Evolutionary conservation across 768 basidiomycete species (phyloP).

Genomic region (Serpula lacrymans): DNA sequence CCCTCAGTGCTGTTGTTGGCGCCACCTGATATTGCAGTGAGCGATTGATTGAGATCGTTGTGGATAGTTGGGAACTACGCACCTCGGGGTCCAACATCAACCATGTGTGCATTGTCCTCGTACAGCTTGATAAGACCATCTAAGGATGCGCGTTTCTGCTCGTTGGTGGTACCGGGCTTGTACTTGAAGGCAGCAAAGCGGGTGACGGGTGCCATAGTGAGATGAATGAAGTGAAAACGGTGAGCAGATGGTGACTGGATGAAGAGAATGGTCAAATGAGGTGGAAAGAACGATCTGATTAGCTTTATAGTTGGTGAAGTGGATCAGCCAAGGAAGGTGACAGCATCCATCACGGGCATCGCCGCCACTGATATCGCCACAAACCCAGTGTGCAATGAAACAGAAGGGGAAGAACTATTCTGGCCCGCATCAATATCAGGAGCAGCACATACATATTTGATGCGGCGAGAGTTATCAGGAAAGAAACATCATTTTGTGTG

Average conservation of each 20-base stretch:
- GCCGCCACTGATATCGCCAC: too few species aligned
- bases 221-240: neutral
- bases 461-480: too few species aligned
- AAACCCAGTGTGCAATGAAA: too few species aligned
- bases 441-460: too few species aligned
- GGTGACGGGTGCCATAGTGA: constrained; percentile 9
- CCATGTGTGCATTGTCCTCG: constrained; percentile 7
- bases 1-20: constrained; percentile 9
- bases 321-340: too few species aligned
- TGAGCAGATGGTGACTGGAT: neutral
- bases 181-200: constrained; percentile 12
- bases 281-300: too few species aligned
- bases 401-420: too few species aligned
- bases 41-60: neutral
- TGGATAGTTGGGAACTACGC: neutral
- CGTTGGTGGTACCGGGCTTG: constrained; percentile 8
- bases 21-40: constrained; percentile 1
- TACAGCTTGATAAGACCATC: constrained; percentile 7
- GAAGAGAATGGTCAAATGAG: too few species aligned
- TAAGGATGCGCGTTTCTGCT: constrained; percentile 6
- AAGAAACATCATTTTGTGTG: too few species aligned
- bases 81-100: constrained; percentile 6
- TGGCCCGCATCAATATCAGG: too few species aligned
- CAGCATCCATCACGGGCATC: too few species aligned
- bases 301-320: too few species aligned